Evolutionary conservation across 306 rosid species (phyloP).

Genomic region (Luffa aegyptiaca): DNA sequence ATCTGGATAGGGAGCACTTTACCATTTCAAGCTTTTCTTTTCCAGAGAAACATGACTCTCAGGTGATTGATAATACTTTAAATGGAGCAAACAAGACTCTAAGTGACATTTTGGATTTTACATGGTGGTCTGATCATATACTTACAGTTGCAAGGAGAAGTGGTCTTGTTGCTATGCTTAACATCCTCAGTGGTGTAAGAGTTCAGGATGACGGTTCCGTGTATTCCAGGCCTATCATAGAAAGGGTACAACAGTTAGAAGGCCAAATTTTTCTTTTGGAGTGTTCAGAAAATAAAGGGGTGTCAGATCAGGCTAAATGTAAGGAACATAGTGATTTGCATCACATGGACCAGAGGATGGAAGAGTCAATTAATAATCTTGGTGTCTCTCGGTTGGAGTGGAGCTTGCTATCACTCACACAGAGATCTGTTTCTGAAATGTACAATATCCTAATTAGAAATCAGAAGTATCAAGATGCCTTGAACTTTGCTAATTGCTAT

Average conservation of each 20-base stretch:
- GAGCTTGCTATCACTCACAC: constrained; percentile 62
- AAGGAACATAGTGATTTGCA: constrained; percentile 28
- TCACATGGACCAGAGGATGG: constrained; percentile 41
- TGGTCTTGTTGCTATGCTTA: constrained; percentile 57
- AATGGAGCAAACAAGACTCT: constrained; percentile 22
- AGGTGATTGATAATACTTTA: constrained; percentile 20
- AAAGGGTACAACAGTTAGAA: constrained; percentile 38
- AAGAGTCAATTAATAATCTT: constrained; percentile 35
- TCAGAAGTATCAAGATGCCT: constrained; percentile 60
- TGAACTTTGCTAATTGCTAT: constrained; percentile 62
- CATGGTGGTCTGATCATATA: constrained; percentile 87
- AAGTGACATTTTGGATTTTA: constrained; percentile 56
- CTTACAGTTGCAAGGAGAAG: constrained; percentile 45
- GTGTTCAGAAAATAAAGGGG: constrained; percentile 34
- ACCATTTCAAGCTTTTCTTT: constrained; percentile 42
- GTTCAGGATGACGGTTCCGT: constrained; percentile 49
- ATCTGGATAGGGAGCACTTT: constrained; percentile 44
- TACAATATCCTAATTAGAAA: constrained; percentile 47
- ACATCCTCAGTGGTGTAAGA: constrained; percentile 52
- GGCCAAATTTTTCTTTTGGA: constrained; percentile 66
- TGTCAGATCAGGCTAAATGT: constrained; percentile 21
- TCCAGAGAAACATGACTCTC: constrained; percentile 29
- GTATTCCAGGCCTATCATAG: constrained; percentile 63
- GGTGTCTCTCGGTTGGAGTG: constrained; percentile 61
- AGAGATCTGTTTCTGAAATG: constrained; percentile 79